A percentile compares a stretch with the other conserved stretches of the same genome.
Conservation (phyloP, 176 grass and related monocot species). For the Poa pratensis region DNA sequence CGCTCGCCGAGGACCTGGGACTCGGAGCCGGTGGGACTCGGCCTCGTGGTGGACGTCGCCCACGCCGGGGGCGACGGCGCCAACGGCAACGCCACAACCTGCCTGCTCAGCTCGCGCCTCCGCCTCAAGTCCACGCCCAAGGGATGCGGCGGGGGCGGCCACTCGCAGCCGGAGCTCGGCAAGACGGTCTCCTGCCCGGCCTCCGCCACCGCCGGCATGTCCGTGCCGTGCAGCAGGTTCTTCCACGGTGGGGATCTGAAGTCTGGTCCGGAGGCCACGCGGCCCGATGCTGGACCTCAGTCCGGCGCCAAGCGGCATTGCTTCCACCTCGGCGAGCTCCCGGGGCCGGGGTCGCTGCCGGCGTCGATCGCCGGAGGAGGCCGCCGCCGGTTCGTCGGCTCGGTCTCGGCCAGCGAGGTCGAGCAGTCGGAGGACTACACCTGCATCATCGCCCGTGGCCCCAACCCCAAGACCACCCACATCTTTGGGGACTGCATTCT, state of each 20-base stretch:
- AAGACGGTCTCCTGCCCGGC: constrained; percentile 67
- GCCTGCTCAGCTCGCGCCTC: constrained; percentile 54
- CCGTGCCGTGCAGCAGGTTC: constrained; percentile 52
- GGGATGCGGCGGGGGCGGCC: constrained; percentile 47
- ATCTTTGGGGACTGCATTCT: constrained; percentile 93
- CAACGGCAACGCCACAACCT: constrained; percentile 37
- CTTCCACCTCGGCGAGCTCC: constrained; percentile 63
- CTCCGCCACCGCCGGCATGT: constrained; percentile 42
- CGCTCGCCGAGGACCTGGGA: constrained; percentile 75
- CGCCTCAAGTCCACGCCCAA: constrained; percentile 62
- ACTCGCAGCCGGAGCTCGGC: constrained; percentile 62
- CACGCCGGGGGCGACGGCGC: constrained; percentile 39
- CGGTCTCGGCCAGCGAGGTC: constrained; percentile 83
- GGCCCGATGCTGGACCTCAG: neutral
- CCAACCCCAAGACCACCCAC: constrained; percentile 92
- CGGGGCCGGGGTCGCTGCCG: constrained; percentile 65
- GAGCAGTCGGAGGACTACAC: constrained; percentile 99
- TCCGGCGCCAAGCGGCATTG: constrained; percentile 36
- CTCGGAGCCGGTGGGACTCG: constrained; percentile 60
- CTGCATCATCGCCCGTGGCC: constrained; percentile 84
- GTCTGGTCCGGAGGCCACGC: constrained; percentile 54
- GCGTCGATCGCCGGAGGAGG: constrained; percentile 36
- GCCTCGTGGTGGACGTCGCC: constrained; percentile 65
- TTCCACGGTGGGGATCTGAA: constrained; percentile 58
- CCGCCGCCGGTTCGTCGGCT: constrained; percentile 37